phyloP scores from a whole-genome alignment of 202 grass and related monocot genomes.

The Cymbopogon flexuosus region DNA sequence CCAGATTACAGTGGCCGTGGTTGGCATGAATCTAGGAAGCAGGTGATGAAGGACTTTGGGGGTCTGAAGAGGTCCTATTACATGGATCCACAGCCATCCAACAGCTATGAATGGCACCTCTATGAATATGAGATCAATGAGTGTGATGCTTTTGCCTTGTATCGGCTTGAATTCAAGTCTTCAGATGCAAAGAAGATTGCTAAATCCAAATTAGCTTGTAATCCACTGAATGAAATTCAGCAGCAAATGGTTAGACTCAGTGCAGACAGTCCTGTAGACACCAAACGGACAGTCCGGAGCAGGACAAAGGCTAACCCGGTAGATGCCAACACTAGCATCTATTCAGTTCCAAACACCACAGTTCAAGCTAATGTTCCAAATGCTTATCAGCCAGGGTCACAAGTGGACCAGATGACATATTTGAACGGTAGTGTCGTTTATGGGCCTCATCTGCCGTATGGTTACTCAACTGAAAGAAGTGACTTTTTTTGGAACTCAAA shows the following conservation, averaged over 20 bases:
- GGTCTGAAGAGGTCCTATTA: slow-evolving; percentile 95
- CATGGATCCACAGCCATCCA: slow-evolving; percentile 90
- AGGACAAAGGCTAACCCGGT: slow-evolving; percentile 52
- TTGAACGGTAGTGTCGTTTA: slow-evolving; percentile 62
- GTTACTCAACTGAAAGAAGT: slow-evolving; percentile 49
- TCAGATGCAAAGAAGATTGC: slow-evolving; percentile 74
- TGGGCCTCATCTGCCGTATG: slow-evolving; percentile 71
- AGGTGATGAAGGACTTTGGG: slow-evolving; percentile 93
- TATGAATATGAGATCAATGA: slow-evolving; percentile 97
- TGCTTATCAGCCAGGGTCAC: slow-evolving; percentile 40
- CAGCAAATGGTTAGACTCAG: slow-evolving; percentile 73
- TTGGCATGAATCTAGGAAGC: slow-evolving; percentile 98
- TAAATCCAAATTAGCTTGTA: slow-evolving; percentile 57
- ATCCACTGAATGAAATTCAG: slow-evolving; percentile 63
- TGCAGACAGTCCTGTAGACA: slow-evolving; percentile 53
- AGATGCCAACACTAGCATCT: slow-evolving; percentile 36
- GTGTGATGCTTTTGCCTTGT: slow-evolving; percentile 75
- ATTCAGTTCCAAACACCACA: slow-evolving; percentile 35
- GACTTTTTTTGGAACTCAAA: slow-evolving; percentile 54
- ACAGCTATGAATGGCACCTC: slow-evolving; percentile 83
- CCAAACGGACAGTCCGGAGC: slow-evolving; percentile 44
- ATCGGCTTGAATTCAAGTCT: slow-evolving; percentile 82
- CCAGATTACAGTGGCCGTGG: slow-evolving; percentile 92
- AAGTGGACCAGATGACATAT: slow-evolving; percentile 61
- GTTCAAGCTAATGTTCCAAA: slow-evolving; percentile 47